Evolutionary conservation across 805 yeast genomes (phyloP).

Genomic region (Candida ovalis): DNA sequence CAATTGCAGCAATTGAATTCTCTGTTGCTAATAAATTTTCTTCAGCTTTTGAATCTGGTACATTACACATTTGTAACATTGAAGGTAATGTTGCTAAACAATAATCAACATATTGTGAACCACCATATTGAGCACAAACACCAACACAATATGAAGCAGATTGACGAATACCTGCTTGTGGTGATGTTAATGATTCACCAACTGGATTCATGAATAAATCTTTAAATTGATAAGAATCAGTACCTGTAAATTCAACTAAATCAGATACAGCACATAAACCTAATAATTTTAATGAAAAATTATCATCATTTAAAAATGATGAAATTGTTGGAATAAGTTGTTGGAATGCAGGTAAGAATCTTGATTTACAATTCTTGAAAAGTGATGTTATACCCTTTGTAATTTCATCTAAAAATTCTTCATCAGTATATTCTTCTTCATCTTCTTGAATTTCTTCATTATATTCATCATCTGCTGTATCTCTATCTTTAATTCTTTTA

Average conservation of each 20-base stretch:
- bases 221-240: slow-evolving; percentile 58
- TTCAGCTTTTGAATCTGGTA: slow-evolving; percentile 81
- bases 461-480: slow-evolving; percentile 76
- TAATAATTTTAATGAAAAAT: slow-evolving; percentile 65
- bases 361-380: slow-evolving; percentile 56
- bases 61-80: slow-evolving; percentile 64
- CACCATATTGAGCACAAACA: slow-evolving; percentile 79
- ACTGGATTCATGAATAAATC: slow-evolving; percentile 61
- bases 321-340: slow-evolving; percentile 59
- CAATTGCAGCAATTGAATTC: slow-evolving; percentile 75
- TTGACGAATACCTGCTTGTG: slow-evolving; percentile 76
- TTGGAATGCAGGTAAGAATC: slow-evolving; percentile 64
- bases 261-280: slow-evolving; percentile 81
- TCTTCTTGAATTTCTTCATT: slow-evolving; percentile 82
- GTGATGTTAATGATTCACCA: slow-evolving; percentile 61
- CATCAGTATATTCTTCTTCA: slow-evolving; percentile 85
- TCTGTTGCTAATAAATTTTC: slow-evolving; percentile 87
- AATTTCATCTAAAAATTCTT: slow-evolving; percentile 82
- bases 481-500: slow-evolving; percentile 68
- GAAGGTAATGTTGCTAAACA: slow-evolving; percentile 70
- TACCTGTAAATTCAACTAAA: slow-evolving; percentile 74
- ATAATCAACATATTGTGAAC: slow-evolving; percentile 55
- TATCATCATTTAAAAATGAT: slow-evolving; percentile 59
- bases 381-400: slow-evolving; percentile 69
- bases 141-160: slow-evolving; percentile 85